Evolutionary conservation across 352 stramenopile species (phyloP).

Genomic region (Pythium brachiatum): DNA sequence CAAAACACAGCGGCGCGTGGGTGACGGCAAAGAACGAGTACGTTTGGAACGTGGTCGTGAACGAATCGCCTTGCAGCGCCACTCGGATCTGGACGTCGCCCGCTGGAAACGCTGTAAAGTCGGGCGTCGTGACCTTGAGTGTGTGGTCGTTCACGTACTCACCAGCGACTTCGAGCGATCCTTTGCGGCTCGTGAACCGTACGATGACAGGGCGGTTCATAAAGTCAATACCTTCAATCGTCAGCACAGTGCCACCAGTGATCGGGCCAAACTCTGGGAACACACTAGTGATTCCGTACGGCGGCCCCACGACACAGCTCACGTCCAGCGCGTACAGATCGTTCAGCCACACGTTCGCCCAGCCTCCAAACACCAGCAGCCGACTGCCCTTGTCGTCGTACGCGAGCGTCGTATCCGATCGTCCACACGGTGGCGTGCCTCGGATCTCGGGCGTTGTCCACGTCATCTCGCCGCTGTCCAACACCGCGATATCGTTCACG

Average conservation of each 20-base stretch:
- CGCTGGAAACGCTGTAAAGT: constrained; percentile 88
- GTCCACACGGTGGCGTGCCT: constrained; percentile 79
- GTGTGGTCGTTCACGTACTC: constrained; percentile 89
- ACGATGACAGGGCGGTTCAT: constrained; percentile 69
- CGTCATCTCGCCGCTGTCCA: constrained; percentile 91
- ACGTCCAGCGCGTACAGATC: constrained; percentile 93
- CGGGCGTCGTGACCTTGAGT: constrained; percentile 85
- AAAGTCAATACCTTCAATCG: constrained; percentile 94
- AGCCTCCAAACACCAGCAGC: constrained; percentile 94
- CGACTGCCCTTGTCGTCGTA: constrained; percentile 92
- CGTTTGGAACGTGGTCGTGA: constrained; percentile 92
- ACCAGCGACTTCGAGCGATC: constrained; percentile 87
- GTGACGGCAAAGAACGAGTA: constrained; percentile 95
- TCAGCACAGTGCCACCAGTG: constrained; percentile 86
- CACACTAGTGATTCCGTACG: constrained; percentile 93
- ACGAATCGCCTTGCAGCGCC: constrained; percentile 90
- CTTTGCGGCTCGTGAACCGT: constrained; percentile 91
- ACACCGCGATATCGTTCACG: constrained; percentile 89
- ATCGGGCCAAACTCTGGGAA: constrained; percentile 90
- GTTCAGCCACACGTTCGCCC: constrained; percentile 93
- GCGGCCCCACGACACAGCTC: constrained; percentile 92
- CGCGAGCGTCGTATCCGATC: constrained; percentile 91
- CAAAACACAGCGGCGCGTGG: constrained; percentile 82
- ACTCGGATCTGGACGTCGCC: constrained; percentile 89
- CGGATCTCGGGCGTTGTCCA: constrained; percentile 84